These are phyloP conservation scores for Fagus sylvatica DNA, from an alignment of 306 rosid species.

Conservation along the genomic window DNA sequence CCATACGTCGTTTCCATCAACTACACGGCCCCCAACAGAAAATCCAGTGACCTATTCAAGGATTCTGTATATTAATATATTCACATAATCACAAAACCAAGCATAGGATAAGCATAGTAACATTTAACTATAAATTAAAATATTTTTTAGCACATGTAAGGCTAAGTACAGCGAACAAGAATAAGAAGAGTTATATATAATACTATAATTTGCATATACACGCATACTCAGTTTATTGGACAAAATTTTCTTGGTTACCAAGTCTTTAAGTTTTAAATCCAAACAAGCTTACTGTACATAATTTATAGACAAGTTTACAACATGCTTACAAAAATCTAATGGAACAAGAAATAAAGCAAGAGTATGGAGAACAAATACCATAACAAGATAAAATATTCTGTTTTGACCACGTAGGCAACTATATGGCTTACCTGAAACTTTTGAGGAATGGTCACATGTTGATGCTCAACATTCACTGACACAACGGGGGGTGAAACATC, in stretches of 20 bases:
- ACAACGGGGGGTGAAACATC: constrained; percentile 86
- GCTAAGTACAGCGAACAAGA: background rate
- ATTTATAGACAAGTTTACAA: background rate
- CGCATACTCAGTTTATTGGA: background rate
- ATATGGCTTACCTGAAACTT: constrained; percentile 79
- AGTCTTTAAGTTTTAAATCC: background rate
- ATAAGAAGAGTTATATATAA: background rate
- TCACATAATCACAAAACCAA: constrained; percentile 12
- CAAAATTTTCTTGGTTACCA: background rate
- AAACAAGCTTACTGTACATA: background rate
- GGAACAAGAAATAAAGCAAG: background rate
- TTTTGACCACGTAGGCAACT: constrained; percentile 12
- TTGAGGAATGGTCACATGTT: constrained; percentile 69
- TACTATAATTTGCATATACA: background rate
- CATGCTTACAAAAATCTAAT: constrained; percentile 11
- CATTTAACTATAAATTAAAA: background rate
- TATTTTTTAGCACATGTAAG: background rate
- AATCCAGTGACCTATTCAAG: constrained; percentile 88
- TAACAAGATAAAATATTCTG: background rate
- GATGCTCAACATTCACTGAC: constrained; percentile 74
- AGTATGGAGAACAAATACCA: background rate
- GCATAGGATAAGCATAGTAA: constrained; percentile 1
- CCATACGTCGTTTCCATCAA: constrained; percentile 81
- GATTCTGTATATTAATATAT: constrained; percentile 17
- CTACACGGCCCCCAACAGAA: constrained; percentile 94